These are phyloP conservation scores for Russula griseocarnosa DNA, from an alignment of 768 basidiomycete species.

Conservation along the genomic window DNA sequence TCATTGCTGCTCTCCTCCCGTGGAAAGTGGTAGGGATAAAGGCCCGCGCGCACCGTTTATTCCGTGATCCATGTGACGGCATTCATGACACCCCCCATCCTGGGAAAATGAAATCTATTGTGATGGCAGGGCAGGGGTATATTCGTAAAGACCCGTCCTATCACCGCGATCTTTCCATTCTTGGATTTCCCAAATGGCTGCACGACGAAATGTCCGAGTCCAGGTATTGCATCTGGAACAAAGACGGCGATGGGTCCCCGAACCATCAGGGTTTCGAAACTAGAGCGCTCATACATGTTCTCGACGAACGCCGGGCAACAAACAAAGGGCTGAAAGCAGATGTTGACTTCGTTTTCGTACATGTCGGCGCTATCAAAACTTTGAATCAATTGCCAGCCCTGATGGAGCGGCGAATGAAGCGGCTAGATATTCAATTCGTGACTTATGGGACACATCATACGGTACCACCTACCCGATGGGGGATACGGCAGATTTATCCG, in stretches of 20 bases:
- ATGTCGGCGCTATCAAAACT: conserved; percentile 51
- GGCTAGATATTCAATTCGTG: conserved; percentile 53
- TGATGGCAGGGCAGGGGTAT: conserved; percentile 2
- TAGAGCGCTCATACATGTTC: conserved; percentile 12
- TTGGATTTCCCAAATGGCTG: conserved; percentile 22
- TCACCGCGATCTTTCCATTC: conserved; percentile 24
- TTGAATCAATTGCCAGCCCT: conserved; percentile 50
- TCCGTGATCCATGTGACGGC: conserved; percentile 16
- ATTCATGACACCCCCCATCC: conserved; percentile 3
- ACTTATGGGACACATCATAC: conserved; percentile 62
- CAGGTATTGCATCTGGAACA: conserved; percentile 26
- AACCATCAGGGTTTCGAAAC: conserved; percentile 14
- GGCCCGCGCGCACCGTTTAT: conserved; percentile 28
- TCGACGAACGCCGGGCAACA: conserved; percentile 19
- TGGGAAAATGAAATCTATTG: conserved; percentile 1
- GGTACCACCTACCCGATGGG: conserved; percentile 52
- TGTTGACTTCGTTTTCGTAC: conserved; percentile 57
- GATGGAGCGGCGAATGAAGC: conserved; percentile 43
- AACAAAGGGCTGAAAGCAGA: conserved; percentile 33
- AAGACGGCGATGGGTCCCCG: conserved; percentile 18
- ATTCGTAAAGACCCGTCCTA: conserved; percentile 16
- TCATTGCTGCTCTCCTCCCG: conserved; percentile 48
- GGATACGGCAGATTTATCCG: conserved; percentile 63
- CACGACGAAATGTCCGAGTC: conserved; percentile 17
- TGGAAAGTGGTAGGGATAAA: conserved; percentile 41